Percentiles rank a stretch among this genome's conserved stretches.
These are phyloP conservation scores for Acanthamoeba royreba DNA, from an alignment of 208 protist genomes.

Conservation along the genomic window DNA sequence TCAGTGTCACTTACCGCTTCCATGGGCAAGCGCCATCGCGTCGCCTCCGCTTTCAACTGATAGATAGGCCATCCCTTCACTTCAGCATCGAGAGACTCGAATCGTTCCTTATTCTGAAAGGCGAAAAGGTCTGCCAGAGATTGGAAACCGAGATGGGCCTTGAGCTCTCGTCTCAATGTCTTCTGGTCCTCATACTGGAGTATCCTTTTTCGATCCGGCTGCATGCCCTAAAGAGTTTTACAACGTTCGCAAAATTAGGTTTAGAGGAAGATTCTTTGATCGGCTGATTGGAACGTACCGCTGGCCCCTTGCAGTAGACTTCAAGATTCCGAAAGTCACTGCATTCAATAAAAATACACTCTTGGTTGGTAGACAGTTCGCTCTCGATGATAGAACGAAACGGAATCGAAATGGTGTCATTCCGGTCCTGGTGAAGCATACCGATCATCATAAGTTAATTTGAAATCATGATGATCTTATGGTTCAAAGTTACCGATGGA, in stretches of 20 bases:
- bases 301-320: constrained; percentile 11
- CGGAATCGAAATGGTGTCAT: not conserved
- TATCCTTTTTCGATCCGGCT: not conserved
- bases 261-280: too few relatives aligned
- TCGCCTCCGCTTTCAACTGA: not conserved
- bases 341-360: not conserved
- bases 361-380: not conserved
- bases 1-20: not conserved
- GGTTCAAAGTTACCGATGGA: constrained; percentile 12
- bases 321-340: not conserved
- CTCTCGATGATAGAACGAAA: not conserved
- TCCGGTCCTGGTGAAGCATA: not conserved
- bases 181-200: constrained; percentile 18
- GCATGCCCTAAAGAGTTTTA: not conserved
- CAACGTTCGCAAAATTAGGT: not conserved
- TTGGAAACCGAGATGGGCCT: not conserved
- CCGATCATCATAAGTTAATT: not conserved
- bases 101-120: constrained; percentile 35
- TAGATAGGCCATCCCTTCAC: constrained; percentile 26
- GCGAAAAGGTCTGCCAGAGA: not conserved
- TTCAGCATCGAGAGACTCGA: not conserved
- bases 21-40: not conserved
- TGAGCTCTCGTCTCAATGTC: not conserved
- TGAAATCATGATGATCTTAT: too few relatives aligned
- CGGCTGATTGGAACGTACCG: too few relatives aligned